Evolutionary conservation across 2,329 filamentous ascomycete genomes (phyloP), one percentile per base, ranked within the genome.

Genomic region (Fusarium luffae): DNA sequence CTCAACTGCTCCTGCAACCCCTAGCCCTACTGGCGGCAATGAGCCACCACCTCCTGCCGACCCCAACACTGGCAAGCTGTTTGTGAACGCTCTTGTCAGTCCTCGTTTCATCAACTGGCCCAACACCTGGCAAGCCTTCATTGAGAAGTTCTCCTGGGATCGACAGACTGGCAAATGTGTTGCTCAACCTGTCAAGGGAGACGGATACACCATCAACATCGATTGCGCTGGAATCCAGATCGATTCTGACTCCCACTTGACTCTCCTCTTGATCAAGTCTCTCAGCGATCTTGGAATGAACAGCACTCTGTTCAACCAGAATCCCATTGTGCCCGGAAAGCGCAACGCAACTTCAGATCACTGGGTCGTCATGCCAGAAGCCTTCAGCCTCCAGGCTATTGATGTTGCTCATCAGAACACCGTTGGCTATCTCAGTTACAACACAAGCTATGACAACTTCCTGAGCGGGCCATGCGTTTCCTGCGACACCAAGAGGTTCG

Each of bases 91-190:
- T 13, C 72, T 74, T 3, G 73, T 81, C 42, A 81, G 77, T 55
- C 80, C 80, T 42, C 77, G 80, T 8, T 81, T 81, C 65, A 75
- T 81, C 70, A 81, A 80, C 65, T 81, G 80, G 79, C 77, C 78
- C 49, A 78, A 73, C 47, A 79, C 77, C 13, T 81, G 79, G 80
- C 74, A 79, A 55, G 69, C 77, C 1, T 81, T 81, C 59, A 80
- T 81, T 63, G 78, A 79, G 61, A 79, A 78, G 37, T 81, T 81
- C 55, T 69, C 79, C n/a, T 81, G 80, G 80, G 80, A 81, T 59
- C 78, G 78, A 57, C 70, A 68, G 14, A 78, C 77, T 12, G 80
- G 80, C 16, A 74, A 74, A 8, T 81, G 80, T 37, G 73, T 80
- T 25, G 71, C 75, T 4, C 69, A 71, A 7, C 76, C 78, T 5